Evolutionary conservation across 306 rosid genomes (phyloP).

Genomic region (Rubus idaeus): DNA sequence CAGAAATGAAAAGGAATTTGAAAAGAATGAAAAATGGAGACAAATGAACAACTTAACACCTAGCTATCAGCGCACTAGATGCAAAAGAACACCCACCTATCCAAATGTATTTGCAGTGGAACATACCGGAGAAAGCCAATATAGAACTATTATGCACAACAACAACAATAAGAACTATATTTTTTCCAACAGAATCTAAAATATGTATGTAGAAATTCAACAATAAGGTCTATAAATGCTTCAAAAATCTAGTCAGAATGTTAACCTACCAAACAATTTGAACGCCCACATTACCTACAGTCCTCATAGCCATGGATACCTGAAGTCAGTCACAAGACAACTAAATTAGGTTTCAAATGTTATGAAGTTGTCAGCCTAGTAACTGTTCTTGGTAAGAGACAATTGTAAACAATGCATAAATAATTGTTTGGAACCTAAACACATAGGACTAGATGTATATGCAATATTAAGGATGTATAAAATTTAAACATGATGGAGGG

Average conservation of each 20-base stretch:
- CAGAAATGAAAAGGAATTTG: neutral
- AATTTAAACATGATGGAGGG: slow-evolving; percentile 1
- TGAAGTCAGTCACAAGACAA: slow-evolving; percentile 28
- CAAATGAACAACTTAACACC: neutral
- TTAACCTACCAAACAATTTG: slow-evolving; percentile 68
- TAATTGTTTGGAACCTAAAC: too few species aligned
- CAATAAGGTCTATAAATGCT: neutral
- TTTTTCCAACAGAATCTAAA: neutral
- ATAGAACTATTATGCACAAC: neutral
- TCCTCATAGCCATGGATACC: slow-evolving; percentile 86
- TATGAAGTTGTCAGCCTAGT: neutral
- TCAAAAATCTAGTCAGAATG: neutral
- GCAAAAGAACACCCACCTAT: neutral
- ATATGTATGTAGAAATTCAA: slow-evolving; percentile 3
- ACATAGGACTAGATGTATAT: neutral
- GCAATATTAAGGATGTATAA: neutral
- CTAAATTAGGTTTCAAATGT: neutral
- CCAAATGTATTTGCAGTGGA: neutral
- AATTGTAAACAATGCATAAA: neutral
- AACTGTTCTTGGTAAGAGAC: neutral
- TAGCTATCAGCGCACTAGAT: neutral
- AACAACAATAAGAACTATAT: neutral
- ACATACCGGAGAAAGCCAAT: neutral
- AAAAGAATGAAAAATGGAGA: neutral
- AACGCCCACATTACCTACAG: slow-evolving; percentile 69